Evolutionary conservation across 2,329 filamentous ascomycete species (phyloP).

Genomic region (Cladophialophora chaetospira): DNA sequence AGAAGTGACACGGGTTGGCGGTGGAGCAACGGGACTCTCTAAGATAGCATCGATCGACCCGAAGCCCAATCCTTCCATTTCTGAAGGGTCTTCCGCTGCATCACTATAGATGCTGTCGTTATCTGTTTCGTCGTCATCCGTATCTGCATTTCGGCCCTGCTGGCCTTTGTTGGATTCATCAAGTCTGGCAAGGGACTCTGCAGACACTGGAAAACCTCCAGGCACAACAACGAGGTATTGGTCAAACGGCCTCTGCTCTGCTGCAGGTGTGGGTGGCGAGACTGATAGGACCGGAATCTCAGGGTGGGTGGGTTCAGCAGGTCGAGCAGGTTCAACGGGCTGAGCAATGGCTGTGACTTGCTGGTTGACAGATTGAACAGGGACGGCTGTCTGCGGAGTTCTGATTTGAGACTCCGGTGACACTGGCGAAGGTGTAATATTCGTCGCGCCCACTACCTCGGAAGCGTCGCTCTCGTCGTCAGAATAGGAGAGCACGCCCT

Average conservation of each 20-base stretch:
- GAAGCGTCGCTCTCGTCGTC: slow-evolving; percentile 49
- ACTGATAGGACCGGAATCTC: slow-evolving; percentile 49
- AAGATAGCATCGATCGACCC: slow-evolving; percentile 55
- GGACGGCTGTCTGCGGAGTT: not conserved
- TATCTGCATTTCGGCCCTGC: not conserved
- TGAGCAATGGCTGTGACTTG: no score
- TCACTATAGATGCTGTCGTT: slow-evolving; percentile 51
- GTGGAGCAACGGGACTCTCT: slow-evolving; percentile 36
- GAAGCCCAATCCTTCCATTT: slow-evolving; percentile 46
- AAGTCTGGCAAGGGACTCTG: slow-evolving; percentile 12
- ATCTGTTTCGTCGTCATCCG: slow-evolving; percentile 28
- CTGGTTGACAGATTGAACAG: not conserved
- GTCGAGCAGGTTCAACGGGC: not conserved
- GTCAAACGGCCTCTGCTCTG: slow-evolving; percentile 37
- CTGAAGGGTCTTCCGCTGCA: slow-evolving; percentile 37
- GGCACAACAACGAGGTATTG: slow-evolving; percentile 54
- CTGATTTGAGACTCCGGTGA: not conserved
- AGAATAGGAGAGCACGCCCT: slow-evolving; percentile 65
- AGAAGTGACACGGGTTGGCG: slow-evolving; percentile 5
- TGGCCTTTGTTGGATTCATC: slow-evolving; percentile 7
- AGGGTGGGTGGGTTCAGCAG: not conserved
- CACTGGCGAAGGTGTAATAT: not conserved
- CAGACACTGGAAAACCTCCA: slow-evolving; percentile 57
- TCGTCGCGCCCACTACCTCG: slow-evolving; percentile 9
- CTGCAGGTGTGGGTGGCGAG: slow-evolving; percentile 51